These are phyloP conservation scores for Baudoinia panamericana DNA, from an alignment of 495 filamentous ascomycete species.

Conservation along the genomic window DNA sequence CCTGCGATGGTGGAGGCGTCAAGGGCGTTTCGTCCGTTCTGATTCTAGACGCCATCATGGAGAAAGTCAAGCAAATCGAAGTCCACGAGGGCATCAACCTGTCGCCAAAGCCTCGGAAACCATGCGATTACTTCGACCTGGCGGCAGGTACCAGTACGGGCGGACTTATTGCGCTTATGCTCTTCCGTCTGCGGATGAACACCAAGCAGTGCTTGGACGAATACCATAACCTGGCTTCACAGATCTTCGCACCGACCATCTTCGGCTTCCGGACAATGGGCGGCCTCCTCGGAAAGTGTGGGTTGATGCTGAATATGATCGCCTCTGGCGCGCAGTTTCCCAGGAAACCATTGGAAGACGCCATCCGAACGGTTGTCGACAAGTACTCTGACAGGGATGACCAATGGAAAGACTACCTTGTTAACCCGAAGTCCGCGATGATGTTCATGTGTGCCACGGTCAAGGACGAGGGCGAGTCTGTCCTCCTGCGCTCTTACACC, in stretches of 20 bases:
- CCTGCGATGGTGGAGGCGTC: slow-evolving; percentile 18
- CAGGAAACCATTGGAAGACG: background rate
- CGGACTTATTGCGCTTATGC: slow-evolving; percentile 11
- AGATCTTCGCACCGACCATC: slow-evolving; percentile 1
- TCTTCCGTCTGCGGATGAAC: slow-evolving; percentile 7
- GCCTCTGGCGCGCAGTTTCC: background rate
- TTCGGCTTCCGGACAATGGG: background rate
- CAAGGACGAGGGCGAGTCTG: background rate
- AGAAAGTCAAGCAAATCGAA: background rate
- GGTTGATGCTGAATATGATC: background rate
- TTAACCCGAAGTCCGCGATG: slow-evolving; percentile 1
- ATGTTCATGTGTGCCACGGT: slow-evolving; percentile 7
- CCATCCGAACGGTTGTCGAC: background rate
- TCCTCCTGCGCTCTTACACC: slow-evolving; percentile 1
- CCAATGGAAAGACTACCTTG: background rate
- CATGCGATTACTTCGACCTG: slow-evolving; percentile 18
- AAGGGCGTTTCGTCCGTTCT: slow-evolving; percentile 12
- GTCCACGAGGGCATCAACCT: background rate
- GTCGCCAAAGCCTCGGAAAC: background rate
- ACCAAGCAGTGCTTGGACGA: slow-evolving; percentile 1
- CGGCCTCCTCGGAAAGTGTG: background rate
- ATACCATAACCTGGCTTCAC: background rate
- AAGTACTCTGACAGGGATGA: background rate
- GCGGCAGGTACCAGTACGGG: slow-evolving; percentile 17
- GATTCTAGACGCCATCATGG: slow-evolving; percentile 14